Conservation (phyloP, 345 rosid genomes). For the Bruguiera sexangula region DNA sequence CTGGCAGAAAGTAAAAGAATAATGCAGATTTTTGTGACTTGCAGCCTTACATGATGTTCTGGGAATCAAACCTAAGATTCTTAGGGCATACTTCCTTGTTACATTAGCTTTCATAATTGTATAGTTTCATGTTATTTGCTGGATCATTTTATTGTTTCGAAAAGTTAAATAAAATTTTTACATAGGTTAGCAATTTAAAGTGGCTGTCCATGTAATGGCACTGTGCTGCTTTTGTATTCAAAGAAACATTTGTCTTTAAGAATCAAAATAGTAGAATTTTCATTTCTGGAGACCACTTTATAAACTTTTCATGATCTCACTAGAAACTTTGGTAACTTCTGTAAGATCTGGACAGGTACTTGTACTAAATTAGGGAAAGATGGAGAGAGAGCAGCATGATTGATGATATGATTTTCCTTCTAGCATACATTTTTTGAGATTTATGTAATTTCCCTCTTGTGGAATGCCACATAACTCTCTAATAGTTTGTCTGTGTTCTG, state of each 20-base stretch:
- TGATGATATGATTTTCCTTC: background rate
- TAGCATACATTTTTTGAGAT: background rate
- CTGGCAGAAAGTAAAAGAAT: constrained; percentile 5
- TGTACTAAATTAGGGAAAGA: background rate
- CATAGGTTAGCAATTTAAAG: no score
- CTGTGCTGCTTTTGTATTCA: background rate
- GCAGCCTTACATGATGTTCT: background rate
- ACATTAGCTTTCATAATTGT: background rate
- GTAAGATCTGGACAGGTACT: background rate
- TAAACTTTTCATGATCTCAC: background rate
- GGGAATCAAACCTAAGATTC: background rate
- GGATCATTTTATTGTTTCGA: background rate
- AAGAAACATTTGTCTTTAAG: background rate
- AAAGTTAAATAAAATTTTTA: background rate
- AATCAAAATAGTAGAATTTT: background rate
- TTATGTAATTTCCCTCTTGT: background rate
- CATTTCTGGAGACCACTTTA: background rate
- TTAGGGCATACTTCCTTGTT: background rate
- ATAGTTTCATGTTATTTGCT: background rate
- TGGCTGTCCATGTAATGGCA: background rate
- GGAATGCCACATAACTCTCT: background rate
- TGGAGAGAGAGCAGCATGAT: background rate
- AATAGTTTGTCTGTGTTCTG: background rate
- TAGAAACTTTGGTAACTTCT: background rate
- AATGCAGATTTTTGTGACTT: background rate